These are phyloP conservation scores for Coriaria nepalensis DNA, from an alignment of 306 rosid genomes.

Conservation along the genomic window DNA sequence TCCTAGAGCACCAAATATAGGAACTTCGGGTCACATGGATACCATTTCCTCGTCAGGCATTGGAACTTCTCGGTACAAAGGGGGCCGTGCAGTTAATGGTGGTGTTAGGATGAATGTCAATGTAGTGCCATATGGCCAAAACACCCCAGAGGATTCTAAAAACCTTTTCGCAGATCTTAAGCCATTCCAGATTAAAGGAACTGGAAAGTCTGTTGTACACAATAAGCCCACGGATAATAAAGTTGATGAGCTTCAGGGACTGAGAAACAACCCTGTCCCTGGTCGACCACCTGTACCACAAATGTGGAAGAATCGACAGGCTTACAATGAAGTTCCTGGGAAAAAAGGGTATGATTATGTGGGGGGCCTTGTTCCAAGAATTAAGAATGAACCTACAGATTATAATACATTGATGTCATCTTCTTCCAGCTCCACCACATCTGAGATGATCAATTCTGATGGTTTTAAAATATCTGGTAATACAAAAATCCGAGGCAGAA, in stretches of 20 bases:
- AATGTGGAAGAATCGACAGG: slow-evolving; percentile 72
- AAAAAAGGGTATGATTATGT: slow-evolving; percentile 36
- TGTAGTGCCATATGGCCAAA: slow-evolving; percentile 69
- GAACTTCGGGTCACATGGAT: slow-evolving; percentile 30
- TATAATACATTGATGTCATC: slow-evolving; percentile 39
- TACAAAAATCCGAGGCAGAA: slow-evolving; percentile 24
- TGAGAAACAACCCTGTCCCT: slow-evolving; percentile 33
- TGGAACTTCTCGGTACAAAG: slow-evolving; percentile 49
- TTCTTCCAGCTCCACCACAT: slow-evolving; percentile 35
- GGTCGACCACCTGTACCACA: slow-evolving; percentile 52
- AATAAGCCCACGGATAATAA: slow-evolving; percentile 53
- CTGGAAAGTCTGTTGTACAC: slow-evolving; percentile 49
- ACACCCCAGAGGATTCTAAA: slow-evolving; percentile 46
- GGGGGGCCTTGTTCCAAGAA: slow-evolving; percentile 26
- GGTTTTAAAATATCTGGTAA: slow-evolving; percentile 29
- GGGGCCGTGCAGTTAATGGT: slow-evolving; percentile 57
- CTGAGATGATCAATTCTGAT: slow-evolving; percentile 37
- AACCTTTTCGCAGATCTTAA: slow-evolving; percentile 84
- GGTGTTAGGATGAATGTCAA: slow-evolving; percentile 63
- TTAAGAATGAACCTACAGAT: slow-evolving; percentile 46
- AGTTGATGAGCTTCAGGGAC: slow-evolving; percentile 42
- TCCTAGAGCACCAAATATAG: slow-evolving; percentile 29
- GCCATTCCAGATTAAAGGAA: slow-evolving; percentile 83
- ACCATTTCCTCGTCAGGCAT: slow-evolving; percentile 34
- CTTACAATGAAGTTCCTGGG: slow-evolving; percentile 62